Conservation (phyloP, 345 rosid genomes). For the Iberis pinnata region DNA sequence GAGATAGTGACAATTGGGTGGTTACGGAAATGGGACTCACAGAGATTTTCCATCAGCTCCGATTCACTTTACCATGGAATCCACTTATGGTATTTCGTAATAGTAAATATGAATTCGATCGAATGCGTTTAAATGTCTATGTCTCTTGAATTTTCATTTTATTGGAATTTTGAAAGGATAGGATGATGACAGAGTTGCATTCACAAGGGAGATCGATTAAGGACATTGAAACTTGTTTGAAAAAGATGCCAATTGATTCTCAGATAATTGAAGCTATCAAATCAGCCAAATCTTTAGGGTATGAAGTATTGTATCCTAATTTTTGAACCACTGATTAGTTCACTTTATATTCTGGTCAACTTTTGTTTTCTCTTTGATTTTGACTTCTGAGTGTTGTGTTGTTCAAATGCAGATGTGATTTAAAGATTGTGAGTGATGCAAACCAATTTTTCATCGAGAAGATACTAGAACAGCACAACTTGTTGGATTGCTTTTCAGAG, state of each 20-base stretch:
- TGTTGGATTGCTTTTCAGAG: conserved; percentile 58
- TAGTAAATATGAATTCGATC: too few relatives aligned
- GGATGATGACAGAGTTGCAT: conserved; percentile 81
- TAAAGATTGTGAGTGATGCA: conserved; percentile 78
- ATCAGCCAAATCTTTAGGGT: conserved; percentile 57
- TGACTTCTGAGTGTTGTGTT: conserved; percentile 9
- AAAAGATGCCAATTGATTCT: conserved; percentile 42
- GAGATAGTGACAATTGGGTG: conserved; percentile 76
- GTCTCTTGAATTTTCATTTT: neutral
- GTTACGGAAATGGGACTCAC: conserved; percentile 75
- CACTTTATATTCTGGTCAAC: too few relatives aligned
- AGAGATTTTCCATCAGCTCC: conserved; percentile 53
- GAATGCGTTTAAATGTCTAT: too few relatives aligned
- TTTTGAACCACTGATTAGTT: neutral
- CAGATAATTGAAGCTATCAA: conserved; percentile 42
- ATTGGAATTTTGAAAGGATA: conserved; percentile 40
- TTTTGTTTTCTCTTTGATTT: neutral
- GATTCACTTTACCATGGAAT: conserved; percentile 67
- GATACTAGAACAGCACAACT: conserved; percentile 55
- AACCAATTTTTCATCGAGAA: conserved; percentile 70
- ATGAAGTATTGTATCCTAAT: neutral
- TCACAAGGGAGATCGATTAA: conserved; percentile 50
- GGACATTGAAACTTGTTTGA: conserved; percentile 60
- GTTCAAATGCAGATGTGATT: conserved; percentile 50
- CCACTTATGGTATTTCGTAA: conserved; percentile 67